Evolutionary conservation across 495 filamentous ascomycete species (phyloP), one percentile per base, ranked within the genome.

Genomic region (Friedmanniomyces simplex): DNA sequence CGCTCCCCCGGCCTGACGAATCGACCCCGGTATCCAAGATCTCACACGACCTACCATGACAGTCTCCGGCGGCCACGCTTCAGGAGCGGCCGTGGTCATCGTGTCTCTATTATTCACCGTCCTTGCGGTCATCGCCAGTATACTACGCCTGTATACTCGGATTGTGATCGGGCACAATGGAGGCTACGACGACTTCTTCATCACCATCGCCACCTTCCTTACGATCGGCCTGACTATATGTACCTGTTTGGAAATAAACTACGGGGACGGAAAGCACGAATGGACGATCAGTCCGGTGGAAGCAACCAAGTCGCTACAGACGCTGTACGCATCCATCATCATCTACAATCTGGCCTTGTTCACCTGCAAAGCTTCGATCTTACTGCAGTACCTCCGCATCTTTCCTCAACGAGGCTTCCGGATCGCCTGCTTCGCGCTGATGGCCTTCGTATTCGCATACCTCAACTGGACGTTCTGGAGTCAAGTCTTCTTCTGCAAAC

Each of bases 351-450:
- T 67, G 0, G 59, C 62, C 13, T 54, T 69, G 22, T 45, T 42
- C 36, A 16, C 55, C 16, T 64, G 64, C 14, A 67, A 67, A 49
- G 30, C 41, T 18, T 61, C 59, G 6, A 67, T 69, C 30, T 48
- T 69, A 8, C 43, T 69, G 1, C 67, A 69, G 54, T 69, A 69
- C 41, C 55, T 59, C 1, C 62, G 67, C 20, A 55, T 69, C 42
- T 67, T 69, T 49, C 41, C 59, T 16, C 62, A 55, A 2, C 58
- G 37, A 24, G 50, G 28, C 1, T 63, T 70, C 41, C 64, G 64
- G 14, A 52, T 60, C 18, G 57, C 59, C 8, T 65, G 61, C 60
- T 62, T 45, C 41, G n/a, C 36, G 16, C 37, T 66, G n/a, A 55
- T 70, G 50, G 48, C n/a, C 5, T 26, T 64, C 2, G 57, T 65